phyloP scores from a whole-genome alignment of 306 rosid genomes.

The Quillaja saponaria region DNA sequence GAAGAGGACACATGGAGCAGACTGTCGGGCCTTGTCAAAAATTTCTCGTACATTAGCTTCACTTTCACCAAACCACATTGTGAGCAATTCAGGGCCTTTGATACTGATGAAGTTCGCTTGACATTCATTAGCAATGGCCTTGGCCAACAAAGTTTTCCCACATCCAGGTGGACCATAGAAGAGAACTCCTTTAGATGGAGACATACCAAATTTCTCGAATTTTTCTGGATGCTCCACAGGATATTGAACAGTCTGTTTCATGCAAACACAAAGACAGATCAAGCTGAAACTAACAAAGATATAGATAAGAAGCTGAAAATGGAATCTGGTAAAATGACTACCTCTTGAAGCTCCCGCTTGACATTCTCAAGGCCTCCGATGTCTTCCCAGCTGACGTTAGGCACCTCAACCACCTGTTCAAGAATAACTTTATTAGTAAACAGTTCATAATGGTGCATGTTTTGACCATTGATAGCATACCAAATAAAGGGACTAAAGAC shows the following conservation, averaged over 20 bases:
- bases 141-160: conserved; percentile 61
- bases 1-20: conserved; percentile 65
- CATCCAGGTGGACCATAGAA: conserved; percentile 67
- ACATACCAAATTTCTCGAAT: conserved; percentile 62
- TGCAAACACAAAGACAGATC: conserved; percentile 22
- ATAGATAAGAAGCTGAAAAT: conserved; percentile 9
- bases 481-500: not conserved
- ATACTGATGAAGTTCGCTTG: conserved; percentile 62
- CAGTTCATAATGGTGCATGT: not conserved
- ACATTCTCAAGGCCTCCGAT: conserved; percentile 67
- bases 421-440: conserved; percentile 16
- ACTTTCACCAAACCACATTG: conserved; percentile 71
- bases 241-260: conserved; percentile 54
- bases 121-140: conserved; percentile 62
- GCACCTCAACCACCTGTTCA: conserved; percentile 57
- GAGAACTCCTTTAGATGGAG: conserved; percentile 63
- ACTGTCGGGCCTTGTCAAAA: conserved; percentile 58
- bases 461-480: conserved; percentile 1
- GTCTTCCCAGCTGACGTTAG: conserved; percentile 58
- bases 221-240: conserved; percentile 65
- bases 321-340: conserved; percentile 13
- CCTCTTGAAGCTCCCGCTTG: conserved; percentile 64
- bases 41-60: conserved; percentile 65
- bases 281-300: not conserved
- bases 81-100: conserved; percentile 58